These are phyloP conservation scores for Neurospora sp. DNA, from an alignment of 495 filamentous ascomycete species.

Conservation along the genomic window DNA sequence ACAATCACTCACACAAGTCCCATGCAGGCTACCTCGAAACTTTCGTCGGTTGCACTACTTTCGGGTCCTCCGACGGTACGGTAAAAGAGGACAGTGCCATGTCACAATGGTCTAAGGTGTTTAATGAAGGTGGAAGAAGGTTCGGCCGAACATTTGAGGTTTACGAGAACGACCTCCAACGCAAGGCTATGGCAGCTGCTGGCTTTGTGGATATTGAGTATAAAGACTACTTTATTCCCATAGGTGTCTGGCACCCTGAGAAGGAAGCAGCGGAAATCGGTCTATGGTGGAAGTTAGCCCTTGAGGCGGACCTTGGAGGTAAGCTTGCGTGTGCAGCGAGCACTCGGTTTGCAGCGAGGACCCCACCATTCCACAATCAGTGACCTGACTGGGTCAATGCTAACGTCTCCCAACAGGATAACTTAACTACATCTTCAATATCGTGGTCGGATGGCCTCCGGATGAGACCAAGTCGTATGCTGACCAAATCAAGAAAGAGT, in stretches of 20 bases:
- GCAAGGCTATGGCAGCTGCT: constrained; percentile 26
- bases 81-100: constrained; percentile 7
- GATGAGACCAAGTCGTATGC: background rate
- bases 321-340: background rate
- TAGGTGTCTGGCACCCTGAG: background rate
- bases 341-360: background rate
- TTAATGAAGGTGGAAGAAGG: constrained; percentile 6
- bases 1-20: background rate
- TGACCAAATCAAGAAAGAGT: background rate
- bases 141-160: constrained; percentile 10
- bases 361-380: background rate
- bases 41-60: constrained; percentile 10
- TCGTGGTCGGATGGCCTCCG: background rate
- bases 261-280: background rate
- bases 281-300: background rate
- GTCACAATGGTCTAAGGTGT: constrained; percentile 13
- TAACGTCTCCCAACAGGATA: background rate
- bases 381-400: background rate
- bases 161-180: constrained; percentile 18
- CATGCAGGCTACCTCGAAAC: constrained; percentile 14
- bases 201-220: constrained; percentile 22
- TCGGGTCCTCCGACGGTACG: constrained; percentile 9
- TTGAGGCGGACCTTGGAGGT: background rate
- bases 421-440: background rate
- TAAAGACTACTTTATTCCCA: constrained; percentile 5